Percentiles rank a stretch among this genome's conserved stretches.
These are phyloP conservation scores for Nicotiana obtusifolia DNA, from an alignment of 257 asterid genomes.

Conservation along the genomic window DNA sequence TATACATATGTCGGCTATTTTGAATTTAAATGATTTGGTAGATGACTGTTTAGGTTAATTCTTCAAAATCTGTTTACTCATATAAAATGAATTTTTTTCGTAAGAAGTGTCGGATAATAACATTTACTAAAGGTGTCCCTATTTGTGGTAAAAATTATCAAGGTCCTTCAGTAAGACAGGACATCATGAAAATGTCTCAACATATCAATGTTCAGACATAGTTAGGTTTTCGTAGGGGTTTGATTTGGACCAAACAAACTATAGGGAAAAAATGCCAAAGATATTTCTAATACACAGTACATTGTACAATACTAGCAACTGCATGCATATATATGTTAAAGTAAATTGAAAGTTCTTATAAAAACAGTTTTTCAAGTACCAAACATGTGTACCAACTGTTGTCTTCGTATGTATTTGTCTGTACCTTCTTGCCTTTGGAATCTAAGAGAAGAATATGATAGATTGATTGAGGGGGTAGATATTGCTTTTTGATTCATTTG, in stretches of 20 bases:
- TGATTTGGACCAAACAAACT: constrained; percentile 6
- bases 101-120: too few relatives aligned
- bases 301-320: not conserved
- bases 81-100: not conserved
- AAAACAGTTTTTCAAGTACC: not conserved
- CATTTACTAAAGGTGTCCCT: too few relatives aligned
- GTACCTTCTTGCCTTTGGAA: constrained; percentile 25
- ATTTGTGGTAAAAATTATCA: not conserved
- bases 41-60: too few relatives aligned
- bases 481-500: not conserved
- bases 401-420: constrained; percentile 17
- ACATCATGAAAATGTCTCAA: constrained; percentile 7
- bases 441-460: constrained; percentile 6
- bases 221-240: not conserved
- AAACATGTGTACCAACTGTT: not conserved
- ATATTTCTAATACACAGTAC: not conserved
- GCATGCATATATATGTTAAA: not conserved
- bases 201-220: not conserved
- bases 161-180: not conserved
- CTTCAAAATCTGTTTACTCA: too few relatives aligned
- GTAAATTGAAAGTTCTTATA: not conserved
- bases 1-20: too few relatives aligned
- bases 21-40: too few relatives aligned
- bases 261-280: not conserved
- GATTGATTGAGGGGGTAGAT: not conserved